Evolutionary conservation across 1,139 yeast species (phyloP), one percentile per base, ranked within the genome.

Genomic region (Scheffersomyces parashehatae): DNA sequence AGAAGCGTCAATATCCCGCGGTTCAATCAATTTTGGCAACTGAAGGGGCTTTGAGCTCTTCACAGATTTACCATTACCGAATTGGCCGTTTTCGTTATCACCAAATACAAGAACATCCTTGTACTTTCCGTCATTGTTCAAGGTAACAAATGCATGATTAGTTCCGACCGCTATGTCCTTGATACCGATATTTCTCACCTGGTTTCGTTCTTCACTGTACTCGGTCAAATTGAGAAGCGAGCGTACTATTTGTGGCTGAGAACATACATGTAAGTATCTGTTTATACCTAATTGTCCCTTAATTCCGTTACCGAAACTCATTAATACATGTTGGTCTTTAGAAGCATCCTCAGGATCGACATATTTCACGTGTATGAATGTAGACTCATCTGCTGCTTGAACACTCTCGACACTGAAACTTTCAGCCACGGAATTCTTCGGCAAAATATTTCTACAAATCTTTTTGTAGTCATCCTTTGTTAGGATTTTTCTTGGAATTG

Each of bases 231-330:
- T 69, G 26, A 68, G 58, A 37, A 86, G 61, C 3, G 77, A 67
- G 59, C 81, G 81, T 46, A 91, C 63, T 35, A 77, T 75, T 15
- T 77, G 72, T 6, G 97, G 97, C 38, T 74, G 76, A 14, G 81
- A 69, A 55, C 84, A 86, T 12, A 88, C 84, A 59, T 90, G 97
- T 39, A 85, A 68, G 61, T 75, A 90, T 43, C 83, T 71, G 20
- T 88, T 90, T 39, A 81, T 78, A 13, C 97, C 99, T 45, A 90
- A 71, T 64, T 89, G 96, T n/a, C 98, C 99, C 54, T 79, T 77
- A 41, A 86, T 64, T 4, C 98, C 97, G 55, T 83, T 82, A 20
- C 99, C 99, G 67, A 90, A 84, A 5, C 89, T 75, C 52, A 84
- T 69, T 42, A 79, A 64, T 9, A 70, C 48, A 11, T 67, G 62